Evolutionary conservation across 73 alveolate species (phyloP).

Genomic region (Breviolum minutum): DNA sequence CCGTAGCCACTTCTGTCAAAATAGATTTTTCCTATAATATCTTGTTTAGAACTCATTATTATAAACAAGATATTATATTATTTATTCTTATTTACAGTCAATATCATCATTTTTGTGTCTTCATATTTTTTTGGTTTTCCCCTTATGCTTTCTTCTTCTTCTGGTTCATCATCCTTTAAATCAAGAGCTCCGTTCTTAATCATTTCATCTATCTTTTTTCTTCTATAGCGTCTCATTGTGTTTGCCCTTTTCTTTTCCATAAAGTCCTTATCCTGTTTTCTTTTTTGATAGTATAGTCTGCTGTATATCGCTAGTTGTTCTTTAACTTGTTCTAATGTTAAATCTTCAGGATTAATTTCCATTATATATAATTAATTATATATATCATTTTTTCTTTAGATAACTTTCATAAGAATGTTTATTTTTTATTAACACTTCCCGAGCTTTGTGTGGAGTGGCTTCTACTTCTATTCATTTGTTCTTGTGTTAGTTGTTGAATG

Average conservation of each 20-base stretch:
- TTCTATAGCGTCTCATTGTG: not conserved
- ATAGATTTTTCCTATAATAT: not conserved
- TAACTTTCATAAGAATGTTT: not conserved
- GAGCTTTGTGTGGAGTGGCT: no score
- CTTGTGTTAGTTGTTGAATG: no score
- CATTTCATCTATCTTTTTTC: not conserved
- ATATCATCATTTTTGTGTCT: not conserved
- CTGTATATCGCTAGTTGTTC: no score
- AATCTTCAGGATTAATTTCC: no score
- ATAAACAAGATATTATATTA: not conserved
- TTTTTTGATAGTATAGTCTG: not conserved
- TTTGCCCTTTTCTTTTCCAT: slow-evolving; percentile 8
- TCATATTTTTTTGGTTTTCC: not conserved
- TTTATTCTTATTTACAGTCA: not conserved
- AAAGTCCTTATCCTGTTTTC: not conserved
- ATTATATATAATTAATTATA: not conserved
- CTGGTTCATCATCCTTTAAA: not conserved
- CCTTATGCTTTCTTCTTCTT: not conserved
- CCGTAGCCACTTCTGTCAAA: slow-evolving; percentile 10
- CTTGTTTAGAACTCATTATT: not conserved
- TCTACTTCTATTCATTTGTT: no score
- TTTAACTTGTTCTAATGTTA: not conserved
- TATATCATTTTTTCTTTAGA: not conserved
- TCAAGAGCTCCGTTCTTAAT: not conserved
- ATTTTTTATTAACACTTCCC: no score